A percentile compares a stretch with the other conserved stretches of the same genome.
These are phyloP conservation scores for Nemania diffusa DNA, from an alignment of 2,329 filamentous ascomycete genomes.

Conservation along the genomic window DNA sequence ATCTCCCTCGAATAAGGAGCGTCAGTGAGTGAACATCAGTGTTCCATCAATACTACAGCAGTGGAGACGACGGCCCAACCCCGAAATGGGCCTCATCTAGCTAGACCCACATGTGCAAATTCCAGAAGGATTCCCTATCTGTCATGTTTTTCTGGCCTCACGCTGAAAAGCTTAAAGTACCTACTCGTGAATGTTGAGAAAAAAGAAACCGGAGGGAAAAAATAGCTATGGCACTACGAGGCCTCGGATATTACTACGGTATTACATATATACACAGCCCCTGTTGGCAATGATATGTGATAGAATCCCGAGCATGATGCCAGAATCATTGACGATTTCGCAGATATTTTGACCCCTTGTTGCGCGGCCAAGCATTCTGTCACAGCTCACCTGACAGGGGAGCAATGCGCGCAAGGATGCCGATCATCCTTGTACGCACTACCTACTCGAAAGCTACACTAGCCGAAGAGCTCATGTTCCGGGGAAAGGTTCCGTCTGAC, in stretches of 20 bases:
- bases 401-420: conserved; percentile 23
- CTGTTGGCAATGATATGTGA: not conserved
- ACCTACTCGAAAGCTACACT: conserved; percentile 8
- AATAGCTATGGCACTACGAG: not conserved
- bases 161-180: not conserved
- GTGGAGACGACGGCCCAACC: conserved; percentile 31
- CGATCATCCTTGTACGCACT: conserved; percentile 17
- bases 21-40: not conserved
- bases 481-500: conserved; percentile 36
- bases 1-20: not conserved
- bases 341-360: conserved; percentile 25
- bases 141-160: conserved; percentile 10
- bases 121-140: conserved; percentile 32
- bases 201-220: not conserved
- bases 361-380: conserved; percentile 15
- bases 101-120: conserved; percentile 23
- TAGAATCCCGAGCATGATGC: not conserved
- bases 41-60: conserved; percentile 6
- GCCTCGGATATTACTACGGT: not conserved
- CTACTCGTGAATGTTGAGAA: not conserved
- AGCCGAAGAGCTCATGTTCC: conserved; percentile 31
- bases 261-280: not conserved
- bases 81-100: conserved; percentile 28
- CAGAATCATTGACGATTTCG: not conserved
- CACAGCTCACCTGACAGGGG: conserved; percentile 20